Conservation (phyloP, 2,329 filamentous ascomycete species). For the Raffaelea arxii region DNA sequence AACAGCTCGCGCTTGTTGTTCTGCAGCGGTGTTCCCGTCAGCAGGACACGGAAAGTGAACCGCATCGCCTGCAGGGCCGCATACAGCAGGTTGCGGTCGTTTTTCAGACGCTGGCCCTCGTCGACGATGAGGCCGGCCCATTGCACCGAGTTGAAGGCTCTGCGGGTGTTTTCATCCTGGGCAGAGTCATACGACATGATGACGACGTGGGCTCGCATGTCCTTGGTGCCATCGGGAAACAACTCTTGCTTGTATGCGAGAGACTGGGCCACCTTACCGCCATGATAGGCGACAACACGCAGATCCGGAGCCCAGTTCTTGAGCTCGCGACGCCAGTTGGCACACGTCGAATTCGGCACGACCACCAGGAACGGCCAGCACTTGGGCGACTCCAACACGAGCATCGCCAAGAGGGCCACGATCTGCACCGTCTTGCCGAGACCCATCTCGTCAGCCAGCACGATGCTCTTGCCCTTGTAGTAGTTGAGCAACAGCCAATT, state of each 20-base stretch:
- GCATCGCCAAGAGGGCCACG: conserved; percentile 66
- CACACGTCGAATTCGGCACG: conserved; percentile 87
- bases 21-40: conserved; percentile 88
- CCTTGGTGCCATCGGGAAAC: conserved; percentile 55
- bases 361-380: conserved; percentile 92
- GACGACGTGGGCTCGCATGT: conserved; percentile 80
- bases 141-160: conserved; percentile 58
- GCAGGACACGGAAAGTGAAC: conserved; percentile 72
- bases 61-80: conserved; percentile 60
- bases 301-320: conserved; percentile 84
- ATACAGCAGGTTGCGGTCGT: conserved; percentile 79
- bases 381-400: conserved; percentile 56
- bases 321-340: conserved; percentile 96
- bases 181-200: conserved; percentile 93
- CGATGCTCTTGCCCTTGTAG: conserved; percentile 71
- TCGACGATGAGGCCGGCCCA: conserved; percentile 91
- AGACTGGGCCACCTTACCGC: conserved; percentile 62
- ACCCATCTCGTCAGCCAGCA: conserved; percentile 96
- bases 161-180: conserved; percentile 57
- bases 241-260: conserved; percentile 78
- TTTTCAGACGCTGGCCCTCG: conserved; percentile 92
- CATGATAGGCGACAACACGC: conserved; percentile 88
- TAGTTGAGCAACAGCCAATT: conserved; percentile 96
- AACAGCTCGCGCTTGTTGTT: conserved; percentile 94
- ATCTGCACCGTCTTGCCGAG: conserved; percentile 95